Base-by-base conservation (phyloP, 768 basidiomycete genomes). In the Hygrocybe coccinea region DNA sequence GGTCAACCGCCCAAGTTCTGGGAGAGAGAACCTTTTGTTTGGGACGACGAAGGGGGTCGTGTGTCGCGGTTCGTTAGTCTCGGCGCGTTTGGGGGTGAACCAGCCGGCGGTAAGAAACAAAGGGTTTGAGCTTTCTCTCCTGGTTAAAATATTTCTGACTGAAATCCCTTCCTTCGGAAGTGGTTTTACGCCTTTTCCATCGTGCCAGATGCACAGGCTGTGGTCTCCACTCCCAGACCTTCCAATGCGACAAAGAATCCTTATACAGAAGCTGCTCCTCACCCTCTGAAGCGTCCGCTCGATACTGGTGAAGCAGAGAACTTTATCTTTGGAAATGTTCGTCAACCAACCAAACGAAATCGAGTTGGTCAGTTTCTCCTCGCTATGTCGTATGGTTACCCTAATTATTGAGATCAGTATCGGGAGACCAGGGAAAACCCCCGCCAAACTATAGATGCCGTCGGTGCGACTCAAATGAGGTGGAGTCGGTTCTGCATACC, bases 181-280 rank as follows among this genome's bases (percentile, higher is more conserved):
- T 97, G 92, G 88, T 97, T 97, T 73, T 99, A 99, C 71, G 97
- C 97, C 2, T 98, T 97, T 70, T 85, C 83, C 22, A 89, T 99
- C 50, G 71, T 81, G 0, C 84, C 91, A 2, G 75, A 77, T 43
- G 68, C 73, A 21, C 62, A 74, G 4, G 61, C 68, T 22, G 69
- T 66, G 10, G 68, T 72, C 14, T 65, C 74, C 7, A 62, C 66
- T 12, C 66, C 75, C 17, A 76, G 64, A 4, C 88, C 89, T 14
- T 64, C 77, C 1, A 90, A 91, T 63, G 70, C 77, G 1, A 89
- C 89, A 0, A 74, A 74, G 59, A 92, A 91, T 66, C 89, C 89
- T 1, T 90, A 88, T 65, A 69, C 72, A 5, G 78, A 79, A 50
- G 59, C 62, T 22, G 60, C 64, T 7, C 57, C 66, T 33, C 75